phyloP scores from a whole-genome alignment of 257 asterid genomes.

The Euphrasia confusa region DNA sequence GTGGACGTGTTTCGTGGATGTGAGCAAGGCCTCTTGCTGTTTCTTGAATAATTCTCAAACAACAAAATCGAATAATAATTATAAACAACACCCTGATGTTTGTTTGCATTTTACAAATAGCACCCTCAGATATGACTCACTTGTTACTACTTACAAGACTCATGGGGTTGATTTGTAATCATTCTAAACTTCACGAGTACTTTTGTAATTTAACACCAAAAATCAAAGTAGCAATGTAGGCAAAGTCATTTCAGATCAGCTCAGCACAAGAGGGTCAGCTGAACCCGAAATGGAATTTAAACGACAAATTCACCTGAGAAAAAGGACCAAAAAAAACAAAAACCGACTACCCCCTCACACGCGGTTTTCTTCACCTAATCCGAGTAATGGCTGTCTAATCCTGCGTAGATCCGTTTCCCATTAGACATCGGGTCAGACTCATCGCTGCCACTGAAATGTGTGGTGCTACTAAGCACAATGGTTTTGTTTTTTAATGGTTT shows the following conservation, averaged over 20 bases:
- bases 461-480: neutral
- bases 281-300: no score
- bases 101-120: neutral
- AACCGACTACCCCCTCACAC: no score
- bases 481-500: no score
- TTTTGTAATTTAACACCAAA: neutral
- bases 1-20: slow-evolving; percentile 80
- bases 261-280: no score
- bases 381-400: no score
- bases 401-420: no score
- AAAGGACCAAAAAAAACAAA: no score
- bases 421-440: no score
- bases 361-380: no score
- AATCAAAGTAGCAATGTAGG: neutral
- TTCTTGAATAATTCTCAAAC: slow-evolving; percentile 57
- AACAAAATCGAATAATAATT: neutral
- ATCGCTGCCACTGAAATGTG: no score
- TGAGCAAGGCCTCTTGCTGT: slow-evolving; percentile 57
- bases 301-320: no score
- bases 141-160: neutral
- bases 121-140: neutral
- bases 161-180: neutral
- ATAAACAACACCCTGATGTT: neutral
- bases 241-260: no score
- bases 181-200: neutral